Conservation (phyloP, 352 stramenopile genomes). For the Phytopythium vexans region DNA sequence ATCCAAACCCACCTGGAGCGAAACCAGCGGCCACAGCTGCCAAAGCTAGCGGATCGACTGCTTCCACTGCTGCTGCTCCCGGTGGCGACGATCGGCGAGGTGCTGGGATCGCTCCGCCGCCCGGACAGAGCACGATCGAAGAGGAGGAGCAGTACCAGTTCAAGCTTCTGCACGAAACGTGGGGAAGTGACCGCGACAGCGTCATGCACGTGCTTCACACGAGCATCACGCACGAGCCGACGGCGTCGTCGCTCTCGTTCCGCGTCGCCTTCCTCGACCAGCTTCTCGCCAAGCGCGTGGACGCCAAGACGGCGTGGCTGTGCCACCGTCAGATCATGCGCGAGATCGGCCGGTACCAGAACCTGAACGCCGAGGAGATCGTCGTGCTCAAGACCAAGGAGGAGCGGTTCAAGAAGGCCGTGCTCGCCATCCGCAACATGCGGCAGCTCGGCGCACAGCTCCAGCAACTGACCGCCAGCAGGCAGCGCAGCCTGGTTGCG, state of each 20-base stretch:
- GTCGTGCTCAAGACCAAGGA: conserved; percentile 64
- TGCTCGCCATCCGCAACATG: conserved; percentile 51
- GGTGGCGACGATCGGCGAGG: background rate
- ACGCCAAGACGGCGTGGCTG: conserved; percentile 78
- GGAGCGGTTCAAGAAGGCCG: conserved; percentile 64
- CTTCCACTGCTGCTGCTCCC: background rate
- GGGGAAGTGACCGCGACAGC: conserved; percentile 50
- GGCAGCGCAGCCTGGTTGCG: background rate
- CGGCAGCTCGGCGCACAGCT: conserved; percentile 31
- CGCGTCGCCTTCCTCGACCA: conserved; percentile 65
- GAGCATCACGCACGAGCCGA: conserved; percentile 55
- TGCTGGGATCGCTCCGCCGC: background rate
- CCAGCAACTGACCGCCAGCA: background rate
- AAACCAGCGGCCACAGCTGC: conserved; percentile 12
- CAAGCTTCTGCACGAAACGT: conserved; percentile 62
- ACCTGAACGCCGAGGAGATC: conserved; percentile 67
- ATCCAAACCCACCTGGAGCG: conserved; percentile 15
- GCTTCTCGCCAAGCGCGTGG: conserved; percentile 54
- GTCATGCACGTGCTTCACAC: conserved; percentile 42
- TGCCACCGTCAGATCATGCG: conserved; percentile 79
- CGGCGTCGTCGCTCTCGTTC: conserved; percentile 53
- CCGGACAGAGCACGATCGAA: conserved; percentile 13
- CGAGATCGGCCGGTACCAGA: conserved; percentile 63
- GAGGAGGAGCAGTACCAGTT: conserved; percentile 80
- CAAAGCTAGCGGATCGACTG: conserved; percentile 19